Evolutionary conservation across 140 eudicot species (phyloP).

Genomic region (Ambrosia hybrid): DNA sequence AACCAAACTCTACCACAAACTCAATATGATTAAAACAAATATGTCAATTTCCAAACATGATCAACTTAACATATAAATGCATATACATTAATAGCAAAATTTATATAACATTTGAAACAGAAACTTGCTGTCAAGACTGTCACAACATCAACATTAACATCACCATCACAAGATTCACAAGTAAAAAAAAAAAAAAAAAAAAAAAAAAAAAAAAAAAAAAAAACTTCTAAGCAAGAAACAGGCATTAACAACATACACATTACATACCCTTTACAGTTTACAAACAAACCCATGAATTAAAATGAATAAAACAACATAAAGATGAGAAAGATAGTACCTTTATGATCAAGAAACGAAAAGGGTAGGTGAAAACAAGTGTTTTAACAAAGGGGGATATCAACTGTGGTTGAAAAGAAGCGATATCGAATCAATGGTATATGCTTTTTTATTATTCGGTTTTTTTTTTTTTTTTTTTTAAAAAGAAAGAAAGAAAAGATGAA

Average conservation of each 20-base stretch:
- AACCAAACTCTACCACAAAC: background rate
- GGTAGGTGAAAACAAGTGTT: background rate
- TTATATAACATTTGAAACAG: too few relatives aligned
- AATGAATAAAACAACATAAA: background rate
- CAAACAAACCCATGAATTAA: background rate
- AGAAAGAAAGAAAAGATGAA: too few relatives aligned
- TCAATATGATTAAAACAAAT: background rate
- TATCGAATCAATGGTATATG: slow-evolving; percentile 42
- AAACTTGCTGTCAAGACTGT: background rate
- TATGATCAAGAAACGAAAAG: slow-evolving; percentile 14
- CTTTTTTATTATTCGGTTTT: slow-evolving; percentile 10
- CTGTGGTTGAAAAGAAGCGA: slow-evolving; percentile 26
- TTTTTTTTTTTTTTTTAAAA: background rate
- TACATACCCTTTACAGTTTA: background rate
- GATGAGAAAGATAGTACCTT: slow-evolving; percentile 23
- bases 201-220: background rate
- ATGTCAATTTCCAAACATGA: background rate
- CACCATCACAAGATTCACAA: background rate
- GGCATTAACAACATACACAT: slow-evolving; percentile 1
- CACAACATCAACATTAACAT: slow-evolving; percentile 17
- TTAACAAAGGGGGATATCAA: slow-evolving; percentile 4
- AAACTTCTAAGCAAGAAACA: slow-evolving; percentile 12
- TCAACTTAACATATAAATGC: background rate
- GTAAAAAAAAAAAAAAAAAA: slow-evolving; percentile 33
- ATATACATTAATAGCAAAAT: background rate